A percentile compares a stretch with the other conserved stretches of the same genome.
phyloP scores from a whole-genome alignment of 2,329 filamentous ascomycete species.

The Phyllosticta ampelicida region DNA sequence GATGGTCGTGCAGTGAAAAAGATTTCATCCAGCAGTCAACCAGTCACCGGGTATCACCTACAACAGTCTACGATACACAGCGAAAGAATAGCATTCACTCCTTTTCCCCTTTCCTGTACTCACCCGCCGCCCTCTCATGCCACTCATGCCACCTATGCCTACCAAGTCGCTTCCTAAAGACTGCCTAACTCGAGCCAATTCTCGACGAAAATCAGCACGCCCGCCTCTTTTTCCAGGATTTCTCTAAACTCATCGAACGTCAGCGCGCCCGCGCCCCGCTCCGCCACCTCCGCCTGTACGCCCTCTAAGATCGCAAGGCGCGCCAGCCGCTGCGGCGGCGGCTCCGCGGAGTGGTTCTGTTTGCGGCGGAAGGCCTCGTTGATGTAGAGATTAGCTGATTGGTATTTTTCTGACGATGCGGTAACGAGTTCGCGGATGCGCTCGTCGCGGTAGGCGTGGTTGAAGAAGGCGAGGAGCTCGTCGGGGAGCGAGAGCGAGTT shows the following conservation, averaged over 20 bases:
- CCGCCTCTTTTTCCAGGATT: neutral
- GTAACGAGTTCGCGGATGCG: slow-evolving; percentile 9
- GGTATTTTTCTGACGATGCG: slow-evolving; percentile 11
- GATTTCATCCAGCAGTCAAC: neutral
- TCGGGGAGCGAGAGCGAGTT: slow-evolving; percentile 4
- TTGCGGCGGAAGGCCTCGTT: neutral
- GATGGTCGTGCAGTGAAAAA: neutral
- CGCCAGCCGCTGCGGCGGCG: slow-evolving; percentile 12
- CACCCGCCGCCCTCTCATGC: neutral
- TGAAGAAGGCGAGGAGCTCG: slow-evolving; percentile 5
- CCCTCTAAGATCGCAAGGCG: slow-evolving; percentile 45
- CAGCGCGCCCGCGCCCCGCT: slow-evolving; percentile 71
- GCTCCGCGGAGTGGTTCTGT: neutral
- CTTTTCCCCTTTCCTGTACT: neutral
- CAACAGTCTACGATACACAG: neutral
- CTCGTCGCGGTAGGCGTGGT: slow-evolving; percentile 23
- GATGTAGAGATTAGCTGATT: slow-evolving; percentile 22
- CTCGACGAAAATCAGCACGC: slow-evolving; percentile 4
- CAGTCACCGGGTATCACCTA: slow-evolving; percentile 6
- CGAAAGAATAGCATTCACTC: neutral
- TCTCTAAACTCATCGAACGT: slow-evolving; percentile 69
- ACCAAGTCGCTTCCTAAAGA: neutral
- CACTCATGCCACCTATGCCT: neutral
- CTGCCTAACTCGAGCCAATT: slow-evolving; percentile 9
- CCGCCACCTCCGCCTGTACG: slow-evolving; percentile 57